phyloP scores from a whole-genome alignment of 805 yeast species.

The Kodamaea hsintzibuensis region DNA sequence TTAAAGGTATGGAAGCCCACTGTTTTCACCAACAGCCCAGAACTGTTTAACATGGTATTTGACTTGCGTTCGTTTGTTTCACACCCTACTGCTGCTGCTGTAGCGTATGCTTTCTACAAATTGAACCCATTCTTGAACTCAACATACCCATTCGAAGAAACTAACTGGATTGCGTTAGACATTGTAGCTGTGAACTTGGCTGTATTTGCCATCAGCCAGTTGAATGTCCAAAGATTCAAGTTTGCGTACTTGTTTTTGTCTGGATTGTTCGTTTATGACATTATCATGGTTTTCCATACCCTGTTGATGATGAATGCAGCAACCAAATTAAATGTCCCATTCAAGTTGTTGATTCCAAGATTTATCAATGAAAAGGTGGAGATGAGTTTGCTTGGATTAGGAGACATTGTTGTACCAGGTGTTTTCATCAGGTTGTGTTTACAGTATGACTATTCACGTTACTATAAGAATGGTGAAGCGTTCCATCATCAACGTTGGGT shows the following conservation, averaged over 20 bases:
- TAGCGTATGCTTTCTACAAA: conserved; percentile 16
- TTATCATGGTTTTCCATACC: conserved; percentile 66
- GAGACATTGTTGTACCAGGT: conserved; percentile 68
- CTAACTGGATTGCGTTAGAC: conserved; percentile 51
- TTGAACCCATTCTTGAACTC: conserved; percentile 15
- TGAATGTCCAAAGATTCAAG: conserved; percentile 45
- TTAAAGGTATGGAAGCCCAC: conserved; percentile 20
- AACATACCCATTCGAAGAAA: conserved; percentile 7
- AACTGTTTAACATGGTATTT: conserved; percentile 16
- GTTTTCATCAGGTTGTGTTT: conserved; percentile 51
- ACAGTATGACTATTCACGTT: conserved; percentile 50
- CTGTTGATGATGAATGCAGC: conserved; percentile 67
- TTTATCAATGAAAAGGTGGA: conserved; percentile 6
- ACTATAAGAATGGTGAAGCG: conserved; percentile 18
- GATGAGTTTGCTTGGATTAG: conserved; percentile 56
- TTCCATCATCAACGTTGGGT: conserved; percentile 42
- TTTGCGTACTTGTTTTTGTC: conserved; percentile 46
- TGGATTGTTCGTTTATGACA: conserved; percentile 60
- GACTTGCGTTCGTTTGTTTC: conserved; percentile 19
- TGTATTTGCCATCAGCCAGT: conserved; percentile 40
- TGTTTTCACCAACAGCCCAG: conserved; percentile 16
- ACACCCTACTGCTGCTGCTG: conserved; percentile 15
- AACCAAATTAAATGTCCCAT: conserved; percentile 52
- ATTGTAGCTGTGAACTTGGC: conserved; percentile 43
- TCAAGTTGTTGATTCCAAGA: conserved; percentile 48